Percentiles rank a stretch among this genome's conserved stretches.
Evolutionary conservation across 371 early-diverging fungal species (phyloP).

Genomic region (Capillidium rhysosporum): DNA sequence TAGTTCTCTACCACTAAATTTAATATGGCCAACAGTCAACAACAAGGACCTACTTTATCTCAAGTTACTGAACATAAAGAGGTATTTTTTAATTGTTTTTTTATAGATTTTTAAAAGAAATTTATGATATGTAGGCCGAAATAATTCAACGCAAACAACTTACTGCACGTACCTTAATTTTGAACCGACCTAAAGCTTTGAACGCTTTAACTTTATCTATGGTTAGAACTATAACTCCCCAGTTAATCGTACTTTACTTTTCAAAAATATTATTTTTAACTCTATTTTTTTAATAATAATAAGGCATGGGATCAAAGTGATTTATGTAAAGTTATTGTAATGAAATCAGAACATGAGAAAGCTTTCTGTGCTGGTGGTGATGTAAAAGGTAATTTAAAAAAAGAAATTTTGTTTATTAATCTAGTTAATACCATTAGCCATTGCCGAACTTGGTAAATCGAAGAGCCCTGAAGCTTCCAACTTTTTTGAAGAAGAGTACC

Average conservation of each 20-base stretch:
- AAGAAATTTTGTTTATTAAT: neutral
- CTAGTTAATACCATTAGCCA: conserved; percentile 4
- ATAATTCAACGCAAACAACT: conserved; percentile 40
- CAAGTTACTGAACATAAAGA: too few species aligned
- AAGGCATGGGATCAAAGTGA: conserved; percentile 82
- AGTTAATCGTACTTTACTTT: conserved; percentile 37
- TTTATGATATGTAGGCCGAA: conserved; percentile 23
- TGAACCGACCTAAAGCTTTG: conserved; percentile 72
- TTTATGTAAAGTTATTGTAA: conserved; percentile 64
- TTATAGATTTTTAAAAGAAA: too few species aligned
- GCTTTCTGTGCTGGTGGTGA: conserved; percentile 97
- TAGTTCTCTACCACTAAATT: too few species aligned
- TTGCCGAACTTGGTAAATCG: conserved; percentile 14
- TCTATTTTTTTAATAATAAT: conserved; percentile 4
- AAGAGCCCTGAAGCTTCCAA: conserved; percentile 36
- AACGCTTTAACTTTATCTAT: conserved; percentile 78
- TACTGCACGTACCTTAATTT: conserved; percentile 55
- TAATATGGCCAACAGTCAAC: too few species aligned
- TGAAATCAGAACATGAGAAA: conserved; percentile 49
- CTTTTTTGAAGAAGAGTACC: conserved; percentile 84
- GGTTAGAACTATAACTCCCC: conserved; percentile 62
- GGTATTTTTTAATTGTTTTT: too few species aligned
- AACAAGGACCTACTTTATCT: too few species aligned
- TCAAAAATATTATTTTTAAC: neutral
- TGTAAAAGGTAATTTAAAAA: conserved; percentile 44